Evolutionary conservation across 768 basidiomycete species (phyloP).

Genomic region (Serendipita sp.): DNA sequence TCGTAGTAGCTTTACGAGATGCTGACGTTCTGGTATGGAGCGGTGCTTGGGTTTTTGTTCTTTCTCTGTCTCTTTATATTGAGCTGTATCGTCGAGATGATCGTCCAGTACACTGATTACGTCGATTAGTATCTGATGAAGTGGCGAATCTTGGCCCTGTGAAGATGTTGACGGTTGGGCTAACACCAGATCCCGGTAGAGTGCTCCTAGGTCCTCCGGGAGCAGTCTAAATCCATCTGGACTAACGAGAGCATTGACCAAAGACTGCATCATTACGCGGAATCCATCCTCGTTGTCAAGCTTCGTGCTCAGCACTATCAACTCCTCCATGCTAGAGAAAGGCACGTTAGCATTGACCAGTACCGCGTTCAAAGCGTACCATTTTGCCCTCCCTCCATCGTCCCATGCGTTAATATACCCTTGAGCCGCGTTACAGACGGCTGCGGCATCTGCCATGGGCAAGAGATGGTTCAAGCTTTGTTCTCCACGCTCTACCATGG

Average conservation of each 20-base stretch:
- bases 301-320: not conserved
- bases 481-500: no score
- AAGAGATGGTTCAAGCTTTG: no score
- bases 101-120: not conserved
- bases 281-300: not conserved
- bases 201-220: not conserved
- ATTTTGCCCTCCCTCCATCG: not conserved
- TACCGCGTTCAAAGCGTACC: not conserved
- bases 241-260: constrained; percentile 4
- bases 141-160: not conserved
- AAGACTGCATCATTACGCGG: not conserved
- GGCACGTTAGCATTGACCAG: not conserved
- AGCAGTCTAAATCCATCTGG: not conserved
- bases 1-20: not conserved
- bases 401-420: not conserved
- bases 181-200: not conserved
- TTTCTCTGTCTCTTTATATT: not conserved
- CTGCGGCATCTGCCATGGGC: not conserved
- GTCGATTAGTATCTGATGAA: not conserved
- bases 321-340: not conserved
- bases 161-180: not conserved
- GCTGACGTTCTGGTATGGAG: not conserved
- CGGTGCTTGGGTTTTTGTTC: not conserved
- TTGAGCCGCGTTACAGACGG: not conserved
- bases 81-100: not conserved